phyloP scores from a whole-genome alignment of 805 yeast species.

The Spathaspora hagerdaliae region DNA sequence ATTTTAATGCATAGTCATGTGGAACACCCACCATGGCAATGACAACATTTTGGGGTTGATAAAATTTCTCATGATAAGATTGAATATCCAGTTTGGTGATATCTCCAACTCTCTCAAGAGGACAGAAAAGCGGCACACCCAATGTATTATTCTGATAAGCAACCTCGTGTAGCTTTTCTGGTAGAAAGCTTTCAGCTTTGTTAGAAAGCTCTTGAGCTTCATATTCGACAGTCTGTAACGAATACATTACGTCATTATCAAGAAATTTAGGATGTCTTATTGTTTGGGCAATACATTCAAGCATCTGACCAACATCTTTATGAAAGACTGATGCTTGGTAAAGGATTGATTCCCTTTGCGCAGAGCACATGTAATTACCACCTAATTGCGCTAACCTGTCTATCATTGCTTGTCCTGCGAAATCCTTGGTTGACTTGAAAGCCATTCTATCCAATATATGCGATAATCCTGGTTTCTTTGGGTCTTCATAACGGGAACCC shows the following conservation, averaged over 20 bases:
- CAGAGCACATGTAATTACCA: conserved; percentile 90
- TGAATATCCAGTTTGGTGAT: conserved; percentile 52
- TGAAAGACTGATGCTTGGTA: conserved; percentile 95
- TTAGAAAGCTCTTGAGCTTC: conserved; percentile 80
- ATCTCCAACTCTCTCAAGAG: conserved; percentile 57
- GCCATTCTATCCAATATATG: conserved; percentile 86
- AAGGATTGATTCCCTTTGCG: conserved; percentile 86
- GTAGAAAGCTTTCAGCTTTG: conserved; percentile 80
- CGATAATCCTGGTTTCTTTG: conserved; percentile 61
- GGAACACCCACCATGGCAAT: conserved; percentile 85
- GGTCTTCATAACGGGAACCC: conserved; percentile 80
- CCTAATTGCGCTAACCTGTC: conserved; percentile 76
- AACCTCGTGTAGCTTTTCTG: conserved; percentile 83
- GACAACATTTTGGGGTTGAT: conserved; percentile 76
- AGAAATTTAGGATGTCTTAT: conserved; percentile 66
- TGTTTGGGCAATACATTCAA: conserved; percentile 71
- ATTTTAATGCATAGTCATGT: conserved; percentile 61
- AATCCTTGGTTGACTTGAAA: conserved; percentile 62
- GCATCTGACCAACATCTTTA: conserved; percentile 75
- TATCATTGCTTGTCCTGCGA: conserved; percentile 65
- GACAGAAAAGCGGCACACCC: conserved; percentile 85
- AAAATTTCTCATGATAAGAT: conserved; percentile 61
- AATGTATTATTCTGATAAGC: conserved; percentile 72
- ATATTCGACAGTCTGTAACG: conserved; percentile 56
- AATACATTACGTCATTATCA: conserved; percentile 69